Percentiles rank a stretch among this genome's conserved stretches.
These are phyloP conservation scores for Sphagnum tenellum DNA, from an alignment of 225 moss, liverwort and hornwort genomes.

Conservation along the genomic window DNA sequence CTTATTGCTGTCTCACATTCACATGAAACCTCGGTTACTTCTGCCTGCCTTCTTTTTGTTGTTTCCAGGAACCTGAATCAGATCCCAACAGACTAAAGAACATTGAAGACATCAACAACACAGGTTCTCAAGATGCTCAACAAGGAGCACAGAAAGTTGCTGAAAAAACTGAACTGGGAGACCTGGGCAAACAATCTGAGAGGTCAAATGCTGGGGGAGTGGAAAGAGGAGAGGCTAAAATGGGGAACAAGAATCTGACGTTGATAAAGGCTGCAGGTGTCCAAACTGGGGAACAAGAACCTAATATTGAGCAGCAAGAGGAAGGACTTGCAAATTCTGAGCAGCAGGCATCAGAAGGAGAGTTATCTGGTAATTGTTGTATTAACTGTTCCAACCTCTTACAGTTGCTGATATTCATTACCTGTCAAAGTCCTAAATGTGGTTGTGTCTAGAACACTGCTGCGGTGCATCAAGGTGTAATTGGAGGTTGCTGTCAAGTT, in stretches of 20 bases:
- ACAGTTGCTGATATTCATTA: background rate
- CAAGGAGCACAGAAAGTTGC: slow-evolving; percentile 4
- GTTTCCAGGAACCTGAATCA: slow-evolving; percentile 2
- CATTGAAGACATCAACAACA: slow-evolving; percentile 3
- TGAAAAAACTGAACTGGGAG: slow-evolving; percentile 2
- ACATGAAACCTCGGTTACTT: background rate
- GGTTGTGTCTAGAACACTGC: background rate
- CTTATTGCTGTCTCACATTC: background rate
- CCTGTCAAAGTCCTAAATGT: background rate
- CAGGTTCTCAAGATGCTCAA: background rate
- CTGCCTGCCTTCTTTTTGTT: background rate
- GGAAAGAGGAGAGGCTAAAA: background rate
- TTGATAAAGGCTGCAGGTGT: slow-evolving; percentile 1
- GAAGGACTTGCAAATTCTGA: slow-evolving; percentile 4
- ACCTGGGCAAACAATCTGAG: background rate
- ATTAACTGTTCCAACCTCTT: background rate
- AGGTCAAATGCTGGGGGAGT: too few species aligned
- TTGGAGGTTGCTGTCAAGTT: too few species aligned
- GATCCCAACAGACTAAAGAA: slow-evolving; percentile 7
- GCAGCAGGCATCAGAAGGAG: slow-evolving; percentile 7
- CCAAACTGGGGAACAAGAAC: slow-evolving; percentile 6
- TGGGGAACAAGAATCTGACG: background rate
- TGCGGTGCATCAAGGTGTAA: too few species aligned
- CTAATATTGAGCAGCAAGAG: slow-evolving; percentile 3
- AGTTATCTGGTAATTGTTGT: background rate